phyloP scores from a whole-genome alignment of 495 filamentous ascomycete species.

The Xylaria longipes region DNA sequence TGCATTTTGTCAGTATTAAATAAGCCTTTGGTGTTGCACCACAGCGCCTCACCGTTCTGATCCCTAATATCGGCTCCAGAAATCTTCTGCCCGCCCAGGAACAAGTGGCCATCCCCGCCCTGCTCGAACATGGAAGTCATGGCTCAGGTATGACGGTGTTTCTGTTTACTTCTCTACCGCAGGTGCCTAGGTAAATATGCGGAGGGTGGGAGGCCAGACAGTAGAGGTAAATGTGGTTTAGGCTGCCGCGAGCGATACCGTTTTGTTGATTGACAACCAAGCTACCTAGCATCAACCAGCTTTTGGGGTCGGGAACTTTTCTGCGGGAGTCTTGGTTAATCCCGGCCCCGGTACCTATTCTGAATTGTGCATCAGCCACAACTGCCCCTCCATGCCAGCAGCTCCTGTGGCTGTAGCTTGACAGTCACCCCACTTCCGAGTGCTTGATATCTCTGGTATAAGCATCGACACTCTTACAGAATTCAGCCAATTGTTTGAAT shows the following conservation, averaged over 20 bases:
- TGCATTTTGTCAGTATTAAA: constrained; percentile 37
- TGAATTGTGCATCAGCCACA: constrained; percentile 33
- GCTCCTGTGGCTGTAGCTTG: constrained; percentile 23
- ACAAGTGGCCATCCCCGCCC: constrained; percentile 86
- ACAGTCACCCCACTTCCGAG: not conserved
- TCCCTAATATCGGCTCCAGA: constrained; percentile 94
- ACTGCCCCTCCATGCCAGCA: constrained; percentile 25
- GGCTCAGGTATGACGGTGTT: constrained; percentile 29
- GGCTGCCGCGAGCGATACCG: constrained; percentile 33
- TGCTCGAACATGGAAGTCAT: constrained; percentile 94
- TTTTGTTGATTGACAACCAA: constrained; percentile 29
- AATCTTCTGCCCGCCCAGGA: constrained; percentile 93
- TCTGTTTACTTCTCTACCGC: not conserved
- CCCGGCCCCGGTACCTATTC: constrained; percentile 24
- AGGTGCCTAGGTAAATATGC: not conserved
- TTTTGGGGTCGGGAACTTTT: constrained; percentile 36
- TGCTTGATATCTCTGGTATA: not conserved
- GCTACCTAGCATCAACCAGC: constrained; percentile 28
- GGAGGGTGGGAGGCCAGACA: not conserved
- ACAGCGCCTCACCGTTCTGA: constrained; percentile 76
- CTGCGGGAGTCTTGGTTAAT: constrained; percentile 37
- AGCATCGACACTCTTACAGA: not conserved
- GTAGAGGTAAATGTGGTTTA: constrained; percentile 3
- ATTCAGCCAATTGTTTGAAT: not conserved
- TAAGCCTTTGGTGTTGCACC: not conserved